Percentiles rank a stretch among this genome's conserved stretches.
These are phyloP conservation scores for Mrakia gelida DNA, from an alignment of 768 basidiomycete genomes.

Conservation along the genomic window DNA sequence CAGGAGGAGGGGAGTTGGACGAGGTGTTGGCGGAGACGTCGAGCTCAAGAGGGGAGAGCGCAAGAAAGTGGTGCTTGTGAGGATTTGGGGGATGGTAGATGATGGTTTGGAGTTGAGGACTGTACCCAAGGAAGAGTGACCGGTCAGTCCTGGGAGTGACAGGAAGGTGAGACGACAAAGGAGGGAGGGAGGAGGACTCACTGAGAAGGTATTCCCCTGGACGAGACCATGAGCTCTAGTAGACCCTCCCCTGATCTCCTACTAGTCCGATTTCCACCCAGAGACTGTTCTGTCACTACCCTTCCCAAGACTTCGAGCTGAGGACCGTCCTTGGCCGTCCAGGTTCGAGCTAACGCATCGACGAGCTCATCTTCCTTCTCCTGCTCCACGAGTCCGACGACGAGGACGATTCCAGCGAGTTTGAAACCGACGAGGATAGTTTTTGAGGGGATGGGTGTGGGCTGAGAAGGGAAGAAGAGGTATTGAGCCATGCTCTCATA, in stretches of 20 bases:
- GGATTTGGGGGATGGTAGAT: slow-evolving; percentile 57
- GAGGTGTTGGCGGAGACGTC: slow-evolving; percentile 34
- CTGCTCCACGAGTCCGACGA: not conserved
- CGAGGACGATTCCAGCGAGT: not conserved
- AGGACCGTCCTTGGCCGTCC: not conserved
- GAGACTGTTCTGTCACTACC: not conserved
- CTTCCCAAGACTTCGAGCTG: not conserved
- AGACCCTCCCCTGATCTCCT: not conserved
- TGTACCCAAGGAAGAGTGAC: not conserved
- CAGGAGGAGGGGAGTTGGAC: slow-evolving; percentile 37
- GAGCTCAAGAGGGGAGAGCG: slow-evolving; percentile 48
- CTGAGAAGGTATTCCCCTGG: not conserved
- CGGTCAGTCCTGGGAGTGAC: not conserved
- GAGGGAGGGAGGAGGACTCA: not conserved
- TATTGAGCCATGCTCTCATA: not conserved
- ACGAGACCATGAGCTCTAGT: not conserved
- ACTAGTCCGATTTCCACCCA: not conserved
- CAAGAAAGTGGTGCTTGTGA: slow-evolving; percentile 62
- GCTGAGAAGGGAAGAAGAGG: not conserved
- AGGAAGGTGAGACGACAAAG: not conserved
- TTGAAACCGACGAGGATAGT: not conserved
- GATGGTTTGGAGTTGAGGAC: slow-evolving; percentile 41
- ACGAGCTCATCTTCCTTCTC: not conserved
- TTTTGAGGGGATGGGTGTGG: not conserved
- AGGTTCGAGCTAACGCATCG: not conserved